A percentile compares a stretch with the other conserved stretches of the same genome.
Evolutionary conservation across 495 filamentous ascomycete genomes (phyloP).

Genomic region (Penicillium samsonianum): DNA sequence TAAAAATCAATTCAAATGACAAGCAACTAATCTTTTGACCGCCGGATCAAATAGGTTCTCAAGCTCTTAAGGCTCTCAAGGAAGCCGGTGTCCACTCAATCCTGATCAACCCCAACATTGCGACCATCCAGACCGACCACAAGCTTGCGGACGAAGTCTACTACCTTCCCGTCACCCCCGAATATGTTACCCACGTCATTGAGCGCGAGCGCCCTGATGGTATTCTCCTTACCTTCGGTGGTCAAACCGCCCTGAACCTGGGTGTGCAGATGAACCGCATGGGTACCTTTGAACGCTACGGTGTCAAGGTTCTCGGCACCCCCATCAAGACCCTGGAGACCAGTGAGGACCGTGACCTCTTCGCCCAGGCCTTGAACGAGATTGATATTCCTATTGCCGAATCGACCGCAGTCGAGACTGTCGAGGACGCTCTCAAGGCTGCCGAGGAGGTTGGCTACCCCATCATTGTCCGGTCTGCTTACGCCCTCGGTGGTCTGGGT

Average conservation of each 20-base stretch:
- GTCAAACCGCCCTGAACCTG: constrained; percentile 93
- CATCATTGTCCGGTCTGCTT: constrained; percentile 95
- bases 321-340: constrained; percentile 92
- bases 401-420: constrained; percentile 84
- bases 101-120: constrained; percentile 98
- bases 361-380: constrained; percentile 86
- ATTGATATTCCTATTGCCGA: constrained; percentile 97
- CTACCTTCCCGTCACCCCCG: constrained; percentile 94
- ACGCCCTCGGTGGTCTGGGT: constrained; percentile 91
- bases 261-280: constrained; percentile 97
- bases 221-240: constrained; percentile 94
- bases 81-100: constrained; percentile 93
- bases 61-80: constrained; percentile 93
- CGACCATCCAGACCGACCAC: constrained; percentile 97
- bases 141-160: constrained; percentile 97
- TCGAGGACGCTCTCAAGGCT: constrained; percentile 87
- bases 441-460: constrained; percentile 89
- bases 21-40: constrained; percentile 14
- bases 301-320: constrained; percentile 91
- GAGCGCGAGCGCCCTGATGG: constrained; percentile 89
- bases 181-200: constrained; percentile 97
- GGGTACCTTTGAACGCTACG: constrained; percentile 92
- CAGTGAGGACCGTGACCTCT: constrained; percentile 94
- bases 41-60: constrained; percentile 65
- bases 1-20: not conserved